phyloP scores from a whole-genome alignment of 768 basidiomycete species.

The Lentinula guzmanii region DNA sequence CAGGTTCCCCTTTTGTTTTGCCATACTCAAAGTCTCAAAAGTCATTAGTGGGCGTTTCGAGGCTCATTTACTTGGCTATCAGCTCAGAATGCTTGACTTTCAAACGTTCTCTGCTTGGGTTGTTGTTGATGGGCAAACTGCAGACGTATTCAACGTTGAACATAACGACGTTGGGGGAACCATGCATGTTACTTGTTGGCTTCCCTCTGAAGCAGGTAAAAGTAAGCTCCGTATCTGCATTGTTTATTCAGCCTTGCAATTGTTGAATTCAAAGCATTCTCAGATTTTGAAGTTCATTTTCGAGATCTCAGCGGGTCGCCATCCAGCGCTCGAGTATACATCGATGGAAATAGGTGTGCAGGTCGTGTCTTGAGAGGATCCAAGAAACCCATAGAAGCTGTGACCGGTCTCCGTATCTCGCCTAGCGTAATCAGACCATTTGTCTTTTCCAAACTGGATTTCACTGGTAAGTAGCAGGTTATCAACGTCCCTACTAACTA shows the following conservation, averaged over 20 bases:
- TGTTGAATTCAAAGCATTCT: too few relatives aligned
- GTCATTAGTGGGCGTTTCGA: too few relatives aligned
- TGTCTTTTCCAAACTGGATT: not conserved
- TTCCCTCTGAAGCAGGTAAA: not conserved
- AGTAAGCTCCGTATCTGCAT: too few relatives aligned
- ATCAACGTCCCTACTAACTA: too few relatives aligned
- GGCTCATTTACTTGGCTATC: too few relatives aligned
- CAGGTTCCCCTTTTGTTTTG: too few relatives aligned
- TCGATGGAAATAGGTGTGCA: not conserved
- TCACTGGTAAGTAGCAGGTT: not conserved
- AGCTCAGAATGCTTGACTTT: not conserved
- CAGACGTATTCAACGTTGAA: not conserved
- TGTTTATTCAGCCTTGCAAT: too few relatives aligned
- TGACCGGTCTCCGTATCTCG: not conserved
- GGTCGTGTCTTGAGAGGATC: not conserved
- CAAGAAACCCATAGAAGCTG: too few relatives aligned
- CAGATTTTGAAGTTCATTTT: not conserved
- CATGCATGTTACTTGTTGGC: not conserved
- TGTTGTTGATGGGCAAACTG: not conserved
- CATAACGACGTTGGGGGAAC: not conserved
- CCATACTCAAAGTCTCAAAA: too few relatives aligned
- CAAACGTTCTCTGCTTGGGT: not conserved
- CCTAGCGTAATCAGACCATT: not conserved
- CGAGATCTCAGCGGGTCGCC: not conserved
- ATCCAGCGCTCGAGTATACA: not conserved